Base-by-base conservation (phyloP, 495 filamentous ascomycete genomes). In the Lophiostoma macrostomum region DNA sequence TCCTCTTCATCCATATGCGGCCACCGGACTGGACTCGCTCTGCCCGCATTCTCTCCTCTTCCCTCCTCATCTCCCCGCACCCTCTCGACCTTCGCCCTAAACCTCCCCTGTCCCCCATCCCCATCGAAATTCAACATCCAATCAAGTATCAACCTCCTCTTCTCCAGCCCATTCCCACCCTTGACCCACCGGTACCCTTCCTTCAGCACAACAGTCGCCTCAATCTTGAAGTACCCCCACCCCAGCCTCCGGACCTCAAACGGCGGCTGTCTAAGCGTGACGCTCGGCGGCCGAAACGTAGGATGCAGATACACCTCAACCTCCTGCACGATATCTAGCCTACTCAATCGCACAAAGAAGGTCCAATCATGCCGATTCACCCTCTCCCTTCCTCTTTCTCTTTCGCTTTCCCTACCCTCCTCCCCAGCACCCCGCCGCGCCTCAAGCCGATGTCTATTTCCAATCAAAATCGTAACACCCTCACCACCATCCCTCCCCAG, bases 151-250 rank as follows among this genome's bases (percentile, higher is more conserved):
- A 67, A 24, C 36, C 47, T 37, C 14, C 27, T 38, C 13, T 14
- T 42, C 1, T 53, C 39, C 34, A 40, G 27, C 11, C 48, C 63
- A 16, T 60, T 53, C 42, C 34, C 34, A 37, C n/a, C 13, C 11
- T 43, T 38, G 11, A 64, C 50, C 61, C 61, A 67, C 12, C 29
- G 19, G 23, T 60, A 67, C 4, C 52, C 52, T 23, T 53, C 44
- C 19, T 58, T 58, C 10, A 67, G 39, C 12, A 56, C 32, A 18
- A 64, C 31, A 2, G 19, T 22, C 5, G 58, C 58, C 12, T 39
- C 27, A 16, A 67, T 55, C n/a, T 25, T 56, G 39, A 67, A 67
- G 24, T n/a, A 27, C 6, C 64, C 61, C 64, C 64, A 67, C 8
- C 64, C 64, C 6, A 51, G 30, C 7, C 64, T 30, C 6, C 50